Conservation (phyloP, 768 basidiomycete species). For the Mycena indigotica region DNA sequence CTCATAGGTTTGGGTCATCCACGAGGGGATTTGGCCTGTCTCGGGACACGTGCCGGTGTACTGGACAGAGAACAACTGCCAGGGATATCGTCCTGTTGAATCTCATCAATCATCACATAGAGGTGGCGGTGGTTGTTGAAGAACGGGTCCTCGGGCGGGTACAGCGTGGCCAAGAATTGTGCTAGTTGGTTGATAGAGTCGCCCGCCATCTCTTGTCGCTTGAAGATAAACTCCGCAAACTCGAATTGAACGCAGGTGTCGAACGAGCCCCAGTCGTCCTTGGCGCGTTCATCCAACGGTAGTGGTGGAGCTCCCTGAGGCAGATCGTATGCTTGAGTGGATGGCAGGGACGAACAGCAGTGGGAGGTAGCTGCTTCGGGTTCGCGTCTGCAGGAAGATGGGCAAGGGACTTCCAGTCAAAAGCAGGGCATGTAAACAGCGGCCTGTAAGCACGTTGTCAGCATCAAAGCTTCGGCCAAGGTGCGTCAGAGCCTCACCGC, state of each 20-base stretch:
- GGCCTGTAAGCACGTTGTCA: too few relatives aligned
- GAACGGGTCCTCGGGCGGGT: neutral
- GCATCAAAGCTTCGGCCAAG: too few relatives aligned
- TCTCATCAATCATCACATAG: too few relatives aligned
- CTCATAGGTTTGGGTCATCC: constrained; percentile 30
- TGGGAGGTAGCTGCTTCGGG: constrained; percentile 4
- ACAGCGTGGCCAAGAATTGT: constrained; percentile 8
- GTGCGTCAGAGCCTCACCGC: too few relatives aligned
- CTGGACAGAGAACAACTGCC: constrained; percentile 7
- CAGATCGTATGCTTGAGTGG: constrained; percentile 4
- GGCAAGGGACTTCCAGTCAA: too few relatives aligned
- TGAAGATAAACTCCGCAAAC: constrained; percentile 14
- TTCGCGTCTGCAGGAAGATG: too few relatives aligned
- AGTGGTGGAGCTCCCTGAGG: constrained; percentile 5
- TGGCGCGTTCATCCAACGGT: constrained; percentile 12
- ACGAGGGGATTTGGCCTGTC: constrained; percentile 17
- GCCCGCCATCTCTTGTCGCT: constrained; percentile 8
- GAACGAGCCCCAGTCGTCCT: too few relatives aligned
- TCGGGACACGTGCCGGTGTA: constrained; percentile 4
- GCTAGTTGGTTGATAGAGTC: constrained; percentile 1
- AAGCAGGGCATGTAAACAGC: too few relatives aligned
- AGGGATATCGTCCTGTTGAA: constrained; percentile 3
- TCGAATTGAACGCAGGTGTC: constrained; percentile 19
- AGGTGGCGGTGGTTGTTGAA: neutral
- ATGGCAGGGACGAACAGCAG: neutral